phyloP scores from a whole-genome alignment of 257 asterid genomes.

The Solanum habrochaites region DNA sequence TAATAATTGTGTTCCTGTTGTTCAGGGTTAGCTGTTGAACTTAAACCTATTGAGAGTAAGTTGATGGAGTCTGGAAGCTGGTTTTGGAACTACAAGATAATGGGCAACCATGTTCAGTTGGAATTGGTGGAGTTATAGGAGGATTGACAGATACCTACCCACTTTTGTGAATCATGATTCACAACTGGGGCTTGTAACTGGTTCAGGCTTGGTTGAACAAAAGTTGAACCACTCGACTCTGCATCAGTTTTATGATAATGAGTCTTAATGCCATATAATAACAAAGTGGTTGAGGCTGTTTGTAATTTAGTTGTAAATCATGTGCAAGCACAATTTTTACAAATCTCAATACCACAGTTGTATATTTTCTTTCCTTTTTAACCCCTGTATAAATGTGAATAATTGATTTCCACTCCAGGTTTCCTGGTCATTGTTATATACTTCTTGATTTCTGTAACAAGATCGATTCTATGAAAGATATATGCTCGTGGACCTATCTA shows the following conservation, averaged over 20 bases:
- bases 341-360: background rate
- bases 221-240: constrained; percentile 54
- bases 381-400: background rate
- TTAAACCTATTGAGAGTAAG: constrained; percentile 48
- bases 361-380: background rate
- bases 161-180: constrained; percentile 60
- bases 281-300: constrained; percentile 6
- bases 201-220: constrained; percentile 47
- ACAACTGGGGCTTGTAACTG: constrained; percentile 21
- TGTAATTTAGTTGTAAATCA: constrained; percentile 21
- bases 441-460: background rate
- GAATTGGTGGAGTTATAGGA: constrained; percentile 53
- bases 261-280: background rate
- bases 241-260: background rate
- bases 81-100: constrained; percentile 74
- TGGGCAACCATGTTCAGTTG: constrained; percentile 52
- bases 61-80: constrained; percentile 83
- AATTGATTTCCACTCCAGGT: background rate
- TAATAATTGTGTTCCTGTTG: background rate
- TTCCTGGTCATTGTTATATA: background rate
- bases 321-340: constrained; percentile 5
- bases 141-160: constrained; percentile 1
- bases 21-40: constrained; percentile 55
- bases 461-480: background rate
- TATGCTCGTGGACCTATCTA: background rate